A percentile compares a stretch with the other conserved stretches of the same genome.
These are phyloP conservation scores for Backusella mclennaniae DNA, from an alignment of 192 early-diverging fungal species.

Conservation along the genomic window DNA sequence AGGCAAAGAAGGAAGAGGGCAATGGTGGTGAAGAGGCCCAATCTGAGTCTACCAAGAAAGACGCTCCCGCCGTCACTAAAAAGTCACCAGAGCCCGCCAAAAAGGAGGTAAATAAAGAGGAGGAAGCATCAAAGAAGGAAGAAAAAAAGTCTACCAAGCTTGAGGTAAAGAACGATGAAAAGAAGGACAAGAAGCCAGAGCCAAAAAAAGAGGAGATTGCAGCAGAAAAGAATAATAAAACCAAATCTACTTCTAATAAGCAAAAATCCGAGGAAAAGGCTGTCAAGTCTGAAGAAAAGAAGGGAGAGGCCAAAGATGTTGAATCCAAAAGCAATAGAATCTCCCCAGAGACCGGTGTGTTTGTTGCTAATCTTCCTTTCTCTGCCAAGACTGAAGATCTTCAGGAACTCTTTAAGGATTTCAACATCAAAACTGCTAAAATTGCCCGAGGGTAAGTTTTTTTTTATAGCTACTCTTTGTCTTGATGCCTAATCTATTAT, in stretches of 20 bases:
- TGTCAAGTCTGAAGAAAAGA: slow-evolving; percentile 15
- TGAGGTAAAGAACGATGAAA: not conserved
- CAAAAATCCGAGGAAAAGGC: not conserved
- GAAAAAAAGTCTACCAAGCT: not conserved
- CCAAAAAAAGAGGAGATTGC: not conserved
- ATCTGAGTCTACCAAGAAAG: not conserved
- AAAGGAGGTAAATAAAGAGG: not conserved
- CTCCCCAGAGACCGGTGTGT: slow-evolving; percentile 67
- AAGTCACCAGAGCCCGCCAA: not conserved
- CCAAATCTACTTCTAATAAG: not conserved
- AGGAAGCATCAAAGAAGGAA: not conserved
- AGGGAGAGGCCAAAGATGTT: not conserved
- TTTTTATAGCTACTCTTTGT: not conserved
- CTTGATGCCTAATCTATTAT: not conserved
- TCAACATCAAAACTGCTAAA: slow-evolving; percentile 74
- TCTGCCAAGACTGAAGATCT: slow-evolving; percentile 66
- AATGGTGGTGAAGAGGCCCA: not conserved
- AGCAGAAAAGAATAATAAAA: not conserved
- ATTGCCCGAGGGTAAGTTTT: slow-evolving; percentile 55
- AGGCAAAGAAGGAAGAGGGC: not conserved
- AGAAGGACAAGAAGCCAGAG: not conserved
- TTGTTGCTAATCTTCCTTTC: slow-evolving; percentile 82
- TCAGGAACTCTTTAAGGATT: slow-evolving; percentile 75
- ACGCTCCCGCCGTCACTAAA: not conserved
- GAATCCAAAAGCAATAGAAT: slow-evolving; percentile 24